Conservation (phyloP, 768 basidiomycete genomes). For the Coprinopsis sp. region DNA sequence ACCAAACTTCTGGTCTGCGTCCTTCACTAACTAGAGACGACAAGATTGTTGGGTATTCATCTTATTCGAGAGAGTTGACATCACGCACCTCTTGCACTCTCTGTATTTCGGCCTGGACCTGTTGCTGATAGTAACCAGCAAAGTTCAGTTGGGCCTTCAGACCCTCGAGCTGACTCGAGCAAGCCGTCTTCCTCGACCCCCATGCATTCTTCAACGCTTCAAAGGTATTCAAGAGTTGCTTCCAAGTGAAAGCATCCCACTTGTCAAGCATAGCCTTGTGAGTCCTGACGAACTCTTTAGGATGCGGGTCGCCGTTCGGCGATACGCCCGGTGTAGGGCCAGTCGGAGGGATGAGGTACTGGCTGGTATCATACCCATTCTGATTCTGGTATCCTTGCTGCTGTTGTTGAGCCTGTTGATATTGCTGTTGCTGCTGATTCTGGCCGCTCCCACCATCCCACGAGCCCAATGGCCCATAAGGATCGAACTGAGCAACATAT, state of each 20-base stretch:
- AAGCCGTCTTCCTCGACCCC: conserved; percentile 54
- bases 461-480: conserved; percentile 42
- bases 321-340: conserved; percentile 19
- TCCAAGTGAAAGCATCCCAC: conserved; percentile 72
- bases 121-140: conserved; percentile 41
- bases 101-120: conserved; percentile 51
- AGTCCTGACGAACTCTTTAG: conserved; percentile 59
- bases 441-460: conserved; percentile 31
- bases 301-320: conserved; percentile 47
- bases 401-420: conserved; percentile 16
- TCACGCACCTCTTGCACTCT: conserved; percentile 57
- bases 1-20: conserved; percentile 53
- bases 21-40: conserved; percentile 43
- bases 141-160: conserved; percentile 27
- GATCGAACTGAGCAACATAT: conserved; percentile 51
- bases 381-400: conserved; percentile 17
- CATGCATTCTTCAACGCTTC: conserved; percentile 65
- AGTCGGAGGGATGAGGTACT: conserved; percentile 6
- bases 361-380: conserved; percentile 14
- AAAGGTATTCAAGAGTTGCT: conserved; percentile 58
- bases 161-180: conserved; percentile 42
- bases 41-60: not conserved
- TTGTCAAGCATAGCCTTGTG: conserved; percentile 67
- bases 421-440: conserved; percentile 15
- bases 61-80: conserved; percentile 4